Evolutionary conservation across 768 basidiomycete genomes (phyloP).

Genomic region (Amyloporia xantha): DNA sequence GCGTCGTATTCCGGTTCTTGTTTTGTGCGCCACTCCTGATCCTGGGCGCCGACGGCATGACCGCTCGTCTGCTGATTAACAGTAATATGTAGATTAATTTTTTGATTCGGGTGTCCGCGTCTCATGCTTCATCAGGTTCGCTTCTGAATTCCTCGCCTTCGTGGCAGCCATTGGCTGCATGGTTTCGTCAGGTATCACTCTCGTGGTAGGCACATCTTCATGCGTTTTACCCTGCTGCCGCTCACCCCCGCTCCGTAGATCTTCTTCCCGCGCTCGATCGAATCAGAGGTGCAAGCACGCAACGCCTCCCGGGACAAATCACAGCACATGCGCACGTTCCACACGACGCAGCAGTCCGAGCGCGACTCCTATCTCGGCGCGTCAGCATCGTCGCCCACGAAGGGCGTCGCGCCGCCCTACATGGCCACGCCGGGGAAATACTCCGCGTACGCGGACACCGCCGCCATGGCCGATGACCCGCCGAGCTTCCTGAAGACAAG

Average conservation of each 20-base stretch:
- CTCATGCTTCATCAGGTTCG: slow-evolving; percentile 12
- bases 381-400: slow-evolving; percentile 2
- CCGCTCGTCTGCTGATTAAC: slow-evolving; percentile 58
- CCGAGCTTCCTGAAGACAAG: not conserved
- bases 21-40: slow-evolving; percentile 61
- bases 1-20: slow-evolving; percentile 66
- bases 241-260: slow-evolving; percentile 39
- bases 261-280: slow-evolving; percentile 72
- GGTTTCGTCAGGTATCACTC: slow-evolving; percentile 68
- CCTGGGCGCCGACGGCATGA: slow-evolving; percentile 63
- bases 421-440: not conserved
- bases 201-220: slow-evolving; percentile 45
- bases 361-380: slow-evolving; percentile 4
- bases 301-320: slow-evolving; percentile 17
- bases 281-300: slow-evolving; percentile 18
- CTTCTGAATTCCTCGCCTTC: slow-evolving; percentile 53
- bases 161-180: slow-evolving; percentile 51
- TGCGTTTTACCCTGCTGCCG: slow-evolving; percentile 11
- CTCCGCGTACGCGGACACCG: not conserved
- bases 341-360: slow-evolving; percentile 9
- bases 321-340: slow-evolving; percentile 8
- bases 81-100: slow-evolving; percentile 37
- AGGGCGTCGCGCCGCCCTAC: slow-evolving; percentile 3
- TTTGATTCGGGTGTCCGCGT: not conserved
- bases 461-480: not conserved